Evolutionary conservation across 345 rosid species (phyloP).

Genomic region (Aurinia saxatilis): DNA sequence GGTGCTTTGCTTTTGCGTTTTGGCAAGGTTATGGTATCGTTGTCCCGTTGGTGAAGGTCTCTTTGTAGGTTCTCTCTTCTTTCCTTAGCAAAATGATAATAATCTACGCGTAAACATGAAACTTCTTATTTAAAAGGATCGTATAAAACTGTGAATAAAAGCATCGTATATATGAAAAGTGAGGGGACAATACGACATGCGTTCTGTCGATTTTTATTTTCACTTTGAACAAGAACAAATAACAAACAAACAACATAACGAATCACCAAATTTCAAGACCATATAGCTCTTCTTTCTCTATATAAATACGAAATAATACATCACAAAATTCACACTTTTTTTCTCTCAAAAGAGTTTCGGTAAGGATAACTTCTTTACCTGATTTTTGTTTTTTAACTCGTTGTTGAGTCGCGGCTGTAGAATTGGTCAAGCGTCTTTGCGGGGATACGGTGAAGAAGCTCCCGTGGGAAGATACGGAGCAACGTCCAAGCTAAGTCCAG

Average conservation of each 20-base stretch:
- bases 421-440: constrained; percentile 84
- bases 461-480: constrained; percentile 97
- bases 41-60: constrained; percentile 6
- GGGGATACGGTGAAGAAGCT: constrained; percentile 96
- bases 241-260: background rate
- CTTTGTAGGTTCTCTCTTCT: constrained; percentile 1
- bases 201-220: too few species aligned
- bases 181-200: too few species aligned
- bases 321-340: constrained; percentile 1
- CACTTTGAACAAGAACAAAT: too few species aligned
- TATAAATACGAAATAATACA: background rate
- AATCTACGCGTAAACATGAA: background rate
- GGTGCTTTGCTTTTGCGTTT: constrained; percentile 30
- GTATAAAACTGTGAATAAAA: too few species aligned
- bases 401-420: constrained; percentile 69
- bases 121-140: background rate
- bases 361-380: too few species aligned
- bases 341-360: background rate
- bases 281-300: background rate
- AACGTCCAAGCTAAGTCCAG: constrained; percentile 95
- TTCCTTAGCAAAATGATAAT: background rate
- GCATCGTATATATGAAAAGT: too few species aligned
- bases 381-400: constrained; percentile 5
- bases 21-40: constrained; percentile 19
- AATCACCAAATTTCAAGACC: background rate